Percentiles rank a stretch among this genome's conserved stretches.
These are phyloP conservation scores for Neurospora sp. DNA, from an alignment of 2,329 filamentous ascomycete species.

Conservation along the genomic window DNA sequence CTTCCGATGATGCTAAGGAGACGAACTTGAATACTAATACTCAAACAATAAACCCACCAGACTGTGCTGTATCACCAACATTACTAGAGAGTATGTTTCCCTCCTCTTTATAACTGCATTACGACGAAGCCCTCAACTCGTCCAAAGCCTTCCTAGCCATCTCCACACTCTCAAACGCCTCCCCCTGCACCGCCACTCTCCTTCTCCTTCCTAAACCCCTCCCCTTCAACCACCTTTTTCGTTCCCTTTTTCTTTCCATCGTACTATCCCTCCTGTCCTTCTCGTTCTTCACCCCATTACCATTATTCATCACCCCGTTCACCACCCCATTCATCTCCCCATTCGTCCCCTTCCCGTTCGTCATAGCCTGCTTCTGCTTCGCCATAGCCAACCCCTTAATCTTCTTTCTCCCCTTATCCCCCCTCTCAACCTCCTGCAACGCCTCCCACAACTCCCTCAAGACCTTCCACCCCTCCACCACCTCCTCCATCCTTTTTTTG, in stretches of 20 bases:
- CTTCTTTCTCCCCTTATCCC: conserved; percentile 18
- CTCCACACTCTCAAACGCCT: conserved; percentile 39
- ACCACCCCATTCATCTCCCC: conserved; percentile 24
- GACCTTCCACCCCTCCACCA: conserved; percentile 31
- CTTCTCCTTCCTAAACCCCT: neutral
- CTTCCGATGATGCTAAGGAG: neutral
- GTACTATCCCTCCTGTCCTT: too few relatives aligned
- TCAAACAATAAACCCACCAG: neutral
- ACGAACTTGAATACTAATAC: neutral
- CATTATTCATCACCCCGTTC: conserved; percentile 24
- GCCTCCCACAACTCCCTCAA: conserved; percentile 30
- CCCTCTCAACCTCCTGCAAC: conserved; percentile 27
- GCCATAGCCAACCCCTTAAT: conserved; percentile 4
- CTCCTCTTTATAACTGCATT: neutral
- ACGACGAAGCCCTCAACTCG: conserved; percentile 23
- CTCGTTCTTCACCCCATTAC: neutral
- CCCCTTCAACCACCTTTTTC: conserved; percentile 24
- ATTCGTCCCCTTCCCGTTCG: too few relatives aligned
- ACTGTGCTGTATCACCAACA: neutral
- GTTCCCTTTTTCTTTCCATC: conserved; percentile 19
- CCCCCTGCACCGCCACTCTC: neutral
- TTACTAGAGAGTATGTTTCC: conserved; percentile 17
- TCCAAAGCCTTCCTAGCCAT: conserved; percentile 35
- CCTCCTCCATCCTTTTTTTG: conserved; percentile 21
- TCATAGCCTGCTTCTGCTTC: too few relatives aligned